Evolutionary conservation across 78 protist genomes (phyloP), one percentile per base, ranked within the genome.

Genomic region (Chrysochromulina parva): DNA sequence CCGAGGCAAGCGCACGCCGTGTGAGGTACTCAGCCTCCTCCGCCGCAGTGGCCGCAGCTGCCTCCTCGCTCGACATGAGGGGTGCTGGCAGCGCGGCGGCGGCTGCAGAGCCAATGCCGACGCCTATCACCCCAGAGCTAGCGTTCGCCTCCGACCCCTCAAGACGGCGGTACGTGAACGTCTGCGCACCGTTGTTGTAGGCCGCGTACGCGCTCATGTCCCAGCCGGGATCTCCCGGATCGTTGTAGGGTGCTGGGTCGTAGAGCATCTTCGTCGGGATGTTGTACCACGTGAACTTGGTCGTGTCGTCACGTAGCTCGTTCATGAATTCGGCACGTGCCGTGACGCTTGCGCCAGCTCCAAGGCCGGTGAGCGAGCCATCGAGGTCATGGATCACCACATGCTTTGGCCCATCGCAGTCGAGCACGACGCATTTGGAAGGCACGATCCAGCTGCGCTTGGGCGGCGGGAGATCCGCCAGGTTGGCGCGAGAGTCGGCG

Each of bases 371-470:
- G 57, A 74, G 57, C 57, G 82, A 17, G 57, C 82, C 82, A 24
- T 74, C 82, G 22, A 48, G 24, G 57, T 74, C 82, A 7, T 50
- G 82, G 26, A 74, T 19, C 20, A 74, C 2, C 26, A 1, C 3
- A 26, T 48, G 55, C 26, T 74, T 74, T 57, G 55, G 82, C 38
- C 82, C 82, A 57, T 74, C 82, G 82, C 82, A 74, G 82, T 74
- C 82, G 57, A 74, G 22, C 28, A 50, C 3, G 50, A 69, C 78
- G 78, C 78, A 69, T 28, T 69, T 50, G 50, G 3, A 2, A 50
- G 28, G 22, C 28, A 2, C 28, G 50, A 69, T 69, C 78, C 78
- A 69, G 24, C 48, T 19, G 50, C 78, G 78, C 50, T 3, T 7
- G 14, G 78, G 78, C 53, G 28, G 48, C 50, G 3, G 48, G 50